These are phyloP conservation scores for Linnemannia schmuckeri DNA, from an alignment of 192 early-diverging fungal genomes.

Conservation along the genomic window DNA sequence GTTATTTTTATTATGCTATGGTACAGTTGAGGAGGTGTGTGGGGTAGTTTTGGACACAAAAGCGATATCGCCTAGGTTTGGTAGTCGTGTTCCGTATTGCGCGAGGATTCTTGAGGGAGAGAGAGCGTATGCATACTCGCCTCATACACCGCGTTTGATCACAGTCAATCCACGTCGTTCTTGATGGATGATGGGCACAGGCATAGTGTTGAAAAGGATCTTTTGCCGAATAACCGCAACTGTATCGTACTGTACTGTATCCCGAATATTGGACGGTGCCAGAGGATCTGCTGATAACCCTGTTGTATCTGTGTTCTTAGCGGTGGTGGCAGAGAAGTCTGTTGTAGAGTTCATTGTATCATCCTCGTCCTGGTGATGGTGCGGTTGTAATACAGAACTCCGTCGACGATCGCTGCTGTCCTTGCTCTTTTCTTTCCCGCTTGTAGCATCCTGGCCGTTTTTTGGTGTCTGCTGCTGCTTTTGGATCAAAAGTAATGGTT, in stretches of 20 bases:
- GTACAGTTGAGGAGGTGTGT: not conserved
- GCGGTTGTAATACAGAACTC: no score
- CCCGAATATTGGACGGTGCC: slow-evolving; percentile 15
- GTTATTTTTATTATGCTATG: not conserved
- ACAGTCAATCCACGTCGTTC: slow-evolving; percentile 48
- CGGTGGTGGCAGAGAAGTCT: not conserved
- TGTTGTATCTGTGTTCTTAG: not conserved
- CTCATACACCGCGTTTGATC: slow-evolving; percentile 47
- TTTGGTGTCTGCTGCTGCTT: slow-evolving; percentile 22
- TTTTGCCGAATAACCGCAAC: slow-evolving; percentile 52
- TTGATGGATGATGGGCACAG: slow-evolving; percentile 46
- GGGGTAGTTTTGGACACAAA: not conserved
- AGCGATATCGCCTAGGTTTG: not conserved
- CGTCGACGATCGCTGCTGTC: not conserved
- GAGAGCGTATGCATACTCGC: not conserved
- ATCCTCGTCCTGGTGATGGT: slow-evolving; percentile 28
- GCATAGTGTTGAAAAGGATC: slow-evolving; percentile 52
- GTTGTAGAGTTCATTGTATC: slow-evolving; percentile 39
- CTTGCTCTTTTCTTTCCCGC: slow-evolving; percentile 8
- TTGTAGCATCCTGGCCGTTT: not conserved
- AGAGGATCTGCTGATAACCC: slow-evolving; percentile 3
- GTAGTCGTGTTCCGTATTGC: not conserved
- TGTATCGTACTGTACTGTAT: slow-evolving; percentile 32
- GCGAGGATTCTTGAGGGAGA: not conserved
- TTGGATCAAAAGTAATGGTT: slow-evolving; percentile 42